A percentile compares a stretch with the other conserved stretches of the same genome.
Conservation (phyloP, 1,284 basidiomycete species). For the Naganishia liquefaciens region DNA sequence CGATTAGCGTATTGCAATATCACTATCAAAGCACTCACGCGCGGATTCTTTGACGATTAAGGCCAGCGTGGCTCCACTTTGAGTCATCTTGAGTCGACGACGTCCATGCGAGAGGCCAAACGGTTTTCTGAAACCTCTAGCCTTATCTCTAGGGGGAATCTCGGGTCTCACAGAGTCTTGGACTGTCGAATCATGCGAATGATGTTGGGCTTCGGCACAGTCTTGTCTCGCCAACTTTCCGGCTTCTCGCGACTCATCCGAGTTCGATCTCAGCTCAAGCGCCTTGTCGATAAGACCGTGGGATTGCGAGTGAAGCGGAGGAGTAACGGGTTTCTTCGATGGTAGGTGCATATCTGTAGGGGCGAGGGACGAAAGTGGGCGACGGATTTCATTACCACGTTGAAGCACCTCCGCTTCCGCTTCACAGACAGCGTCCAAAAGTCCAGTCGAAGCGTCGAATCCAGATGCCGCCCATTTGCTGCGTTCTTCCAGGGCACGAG, state of each 20-base stretch:
- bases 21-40: not conserved
- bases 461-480: not conserved
- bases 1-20: not conserved
- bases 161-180: not conserved
- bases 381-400: not conserved
- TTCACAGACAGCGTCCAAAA: slow-evolving; percentile 17
- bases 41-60: slow-evolving; percentile 14
- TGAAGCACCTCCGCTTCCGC: not conserved
- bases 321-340: not conserved
- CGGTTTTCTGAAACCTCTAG: no score
- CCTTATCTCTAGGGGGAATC: not conserved
- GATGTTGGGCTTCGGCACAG: not conserved
- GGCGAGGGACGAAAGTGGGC: not conserved
- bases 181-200: not conserved
- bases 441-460: slow-evolving; percentile 3
- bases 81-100: slow-evolving; percentile 6
- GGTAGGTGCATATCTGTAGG: not conserved
- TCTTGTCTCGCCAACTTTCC: no score
- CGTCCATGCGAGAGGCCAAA: no score
- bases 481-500: not conserved
- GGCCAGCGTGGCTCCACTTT: slow-evolving; percentile 16
- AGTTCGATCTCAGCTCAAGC: no score
- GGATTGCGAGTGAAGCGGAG: no score
- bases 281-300: no score
- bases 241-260: no score